Conservation (phyloP, 257 asterid genomes). For the Linderniella brevidens region DNA sequence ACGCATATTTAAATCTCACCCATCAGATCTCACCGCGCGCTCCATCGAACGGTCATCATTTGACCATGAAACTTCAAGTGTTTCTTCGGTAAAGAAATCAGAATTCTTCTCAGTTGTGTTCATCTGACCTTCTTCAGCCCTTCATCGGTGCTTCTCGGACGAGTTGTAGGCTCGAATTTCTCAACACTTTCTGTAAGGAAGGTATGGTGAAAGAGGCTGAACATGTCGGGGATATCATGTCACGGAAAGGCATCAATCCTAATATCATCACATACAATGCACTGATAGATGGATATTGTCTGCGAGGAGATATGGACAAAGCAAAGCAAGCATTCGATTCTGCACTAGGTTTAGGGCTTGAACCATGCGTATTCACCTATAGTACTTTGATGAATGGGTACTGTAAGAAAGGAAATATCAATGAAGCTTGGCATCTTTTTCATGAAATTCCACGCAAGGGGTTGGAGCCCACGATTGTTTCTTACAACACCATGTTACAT, state of each 20-base stretch:
- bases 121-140: too few relatives aligned
- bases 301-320: slow-evolving; percentile 10
- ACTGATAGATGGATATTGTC: slow-evolving; percentile 11
- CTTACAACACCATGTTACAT: slow-evolving; percentile 12
- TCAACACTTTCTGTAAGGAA: slow-evolving; percentile 10
- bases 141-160: too few relatives aligned
- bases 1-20: too few relatives aligned
- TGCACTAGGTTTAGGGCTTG: slow-evolving; percentile 5
- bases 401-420: neutral
- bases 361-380: slow-evolving; percentile 9
- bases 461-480: slow-evolving; percentile 6
- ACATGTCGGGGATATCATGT: slow-evolving; percentile 10
- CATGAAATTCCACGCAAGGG: slow-evolving; percentile 12
- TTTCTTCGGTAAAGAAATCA: too few relatives aligned
- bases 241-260: slow-evolving; percentile 1
- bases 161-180: too few relatives aligned
- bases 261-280: slow-evolving; percentile 4
- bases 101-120: too few relatives aligned
- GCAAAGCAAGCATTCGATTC: slow-evolving; percentile 10
- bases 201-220: slow-evolving; percentile 12
- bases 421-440: slow-evolving; percentile 11
- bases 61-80: too few relatives aligned
- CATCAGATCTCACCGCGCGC: too few relatives aligned
- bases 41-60: too few relatives aligned
- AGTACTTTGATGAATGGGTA: slow-evolving; percentile 6